phyloP scores from a whole-genome alignment of 139 green algal species.

The Helicosporidium sp. region DNA sequence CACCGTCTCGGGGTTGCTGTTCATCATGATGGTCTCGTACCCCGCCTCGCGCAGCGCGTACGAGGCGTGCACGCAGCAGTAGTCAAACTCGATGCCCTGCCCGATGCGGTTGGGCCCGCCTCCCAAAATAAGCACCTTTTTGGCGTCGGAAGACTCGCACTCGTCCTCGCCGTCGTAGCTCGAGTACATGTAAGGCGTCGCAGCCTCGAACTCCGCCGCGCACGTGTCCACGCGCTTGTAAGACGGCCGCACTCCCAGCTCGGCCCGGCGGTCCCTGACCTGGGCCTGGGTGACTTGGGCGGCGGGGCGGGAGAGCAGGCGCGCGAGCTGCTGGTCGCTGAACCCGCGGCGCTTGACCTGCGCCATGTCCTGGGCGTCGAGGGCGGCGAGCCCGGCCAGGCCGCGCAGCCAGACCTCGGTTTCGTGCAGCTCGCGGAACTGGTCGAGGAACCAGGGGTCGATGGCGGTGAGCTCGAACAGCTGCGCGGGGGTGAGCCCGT shows the following conservation, averaged over 20 bases:
- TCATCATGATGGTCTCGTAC: slow-evolving; percentile 99
- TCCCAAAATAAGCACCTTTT: slow-evolving; percentile 92
- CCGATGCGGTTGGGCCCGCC: slow-evolving; percentile 98
- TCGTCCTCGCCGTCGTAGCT: slow-evolving; percentile 81
- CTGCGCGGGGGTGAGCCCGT: slow-evolving; percentile 60
- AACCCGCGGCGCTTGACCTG: slow-evolving; percentile 76
- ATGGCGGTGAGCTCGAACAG: slow-evolving; percentile 79
- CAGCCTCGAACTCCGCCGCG: slow-evolving; percentile 92
- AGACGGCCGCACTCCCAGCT: slow-evolving; percentile 48
- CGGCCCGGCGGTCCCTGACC: slow-evolving; percentile 41
- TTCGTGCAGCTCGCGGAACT: slow-evolving; percentile 29
- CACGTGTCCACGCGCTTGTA: slow-evolving; percentile 98
- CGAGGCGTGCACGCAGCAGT: slow-evolving; percentile 98
- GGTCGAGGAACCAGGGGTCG: slow-evolving; percentile 85
- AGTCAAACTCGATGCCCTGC: slow-evolving; percentile 99
- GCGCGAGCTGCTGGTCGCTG: slow-evolving; percentile 72
- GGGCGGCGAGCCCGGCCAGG: slow-evolving; percentile 34
- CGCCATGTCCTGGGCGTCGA: slow-evolving; percentile 53
- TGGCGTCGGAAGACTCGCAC: slow-evolving; percentile 37
- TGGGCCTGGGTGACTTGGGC: slow-evolving; percentile 21
- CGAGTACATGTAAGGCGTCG: slow-evolving; percentile 91
- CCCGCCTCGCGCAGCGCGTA: slow-evolving; percentile 63
- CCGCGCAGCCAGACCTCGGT: slow-evolving; percentile 59
- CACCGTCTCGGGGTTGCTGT: slow-evolving; percentile 98
- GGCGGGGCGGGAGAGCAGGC: not conserved